Conservation (phyloP, 164 flowering plant genomes). For the Malania oleifera region DNA sequence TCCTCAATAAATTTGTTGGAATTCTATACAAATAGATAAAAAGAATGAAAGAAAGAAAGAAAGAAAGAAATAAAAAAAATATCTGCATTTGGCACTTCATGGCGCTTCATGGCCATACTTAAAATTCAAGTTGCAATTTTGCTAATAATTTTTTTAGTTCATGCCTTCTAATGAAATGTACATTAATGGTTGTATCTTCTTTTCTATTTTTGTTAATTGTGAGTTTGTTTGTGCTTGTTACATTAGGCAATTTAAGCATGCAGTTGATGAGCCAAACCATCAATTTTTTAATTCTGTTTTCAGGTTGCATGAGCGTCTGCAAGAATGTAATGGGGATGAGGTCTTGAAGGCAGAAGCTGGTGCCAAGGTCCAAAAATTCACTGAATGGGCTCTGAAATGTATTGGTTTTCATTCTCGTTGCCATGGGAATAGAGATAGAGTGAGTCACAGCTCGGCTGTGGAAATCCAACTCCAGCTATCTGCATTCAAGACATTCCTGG, state of each 20-base stretch:
- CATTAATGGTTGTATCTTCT: no score
- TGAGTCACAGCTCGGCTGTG: conserved; percentile 51
- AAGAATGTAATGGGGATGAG: conserved; percentile 92
- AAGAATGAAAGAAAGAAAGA: no score
- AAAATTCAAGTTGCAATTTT: no score
- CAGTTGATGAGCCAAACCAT: neutral
- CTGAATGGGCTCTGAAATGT: conserved; percentile 96
- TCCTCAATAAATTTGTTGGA: no score
- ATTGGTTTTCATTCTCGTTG: conserved; percentile 86
- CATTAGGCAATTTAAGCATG: neutral
- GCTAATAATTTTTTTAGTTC: no score
- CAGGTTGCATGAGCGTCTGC: conserved; percentile 93
- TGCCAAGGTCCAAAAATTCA: conserved; percentile 91
- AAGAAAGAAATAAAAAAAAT: no score
- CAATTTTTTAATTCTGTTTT: neutral
- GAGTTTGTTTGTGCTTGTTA: no score
- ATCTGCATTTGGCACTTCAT: no score
- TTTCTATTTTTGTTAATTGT: no score
- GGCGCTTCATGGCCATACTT: no score
- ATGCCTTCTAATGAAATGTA: no score
- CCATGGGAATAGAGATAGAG: conserved; percentile 58
- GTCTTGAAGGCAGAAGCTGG: conserved; percentile 92
- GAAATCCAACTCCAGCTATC: conserved; percentile 84
- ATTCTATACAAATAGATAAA: no score
- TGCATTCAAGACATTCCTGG: conserved; percentile 82